Evolutionary conservation across 192 early-diverging fungal genomes (phyloP).

Genomic region (Mycoemilia scoparia): DNA sequence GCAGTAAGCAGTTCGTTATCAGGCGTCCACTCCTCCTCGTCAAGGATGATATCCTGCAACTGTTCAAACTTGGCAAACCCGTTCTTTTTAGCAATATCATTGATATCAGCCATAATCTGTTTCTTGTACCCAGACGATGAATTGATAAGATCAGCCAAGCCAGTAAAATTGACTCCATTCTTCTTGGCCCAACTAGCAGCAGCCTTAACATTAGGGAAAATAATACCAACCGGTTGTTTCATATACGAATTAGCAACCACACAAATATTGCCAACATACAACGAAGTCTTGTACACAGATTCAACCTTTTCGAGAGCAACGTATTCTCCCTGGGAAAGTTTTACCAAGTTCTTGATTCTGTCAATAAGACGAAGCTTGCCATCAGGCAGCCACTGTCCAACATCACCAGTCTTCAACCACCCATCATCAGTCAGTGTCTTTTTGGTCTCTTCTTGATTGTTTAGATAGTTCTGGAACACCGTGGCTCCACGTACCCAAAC

Average conservation of each 20-base stretch:
- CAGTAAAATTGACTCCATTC: constrained; percentile 15
- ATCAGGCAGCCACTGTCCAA: constrained; percentile 64
- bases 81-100: constrained; percentile 38
- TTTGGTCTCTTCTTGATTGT: constrained; percentile 42
- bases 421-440: constrained; percentile 55
- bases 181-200: constrained; percentile 30
- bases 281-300: constrained; percentile 60
- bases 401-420: constrained; percentile 82
- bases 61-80: constrained; percentile 58
- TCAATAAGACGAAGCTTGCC: constrained; percentile 77
- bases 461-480: constrained; percentile 69
- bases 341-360: constrained; percentile 86
- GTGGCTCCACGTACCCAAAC: constrained; percentile 67
- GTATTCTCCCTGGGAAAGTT: constrained; percentile 78
- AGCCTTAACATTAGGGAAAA: constrained; percentile 47
- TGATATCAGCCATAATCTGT: constrained; percentile 14
- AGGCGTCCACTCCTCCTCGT: constrained; percentile 74
- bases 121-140: too few relatives aligned
- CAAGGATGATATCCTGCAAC: constrained; percentile 44
- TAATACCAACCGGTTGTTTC: constrained; percentile 53
- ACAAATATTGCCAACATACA: constrained; percentile 59
- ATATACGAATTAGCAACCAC: constrained; percentile 56
- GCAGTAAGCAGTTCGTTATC: constrained; percentile 81
- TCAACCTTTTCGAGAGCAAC: constrained; percentile 92
- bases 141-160: constrained; percentile 37